Conservation (phyloP, 257 asterid species). For the Rauvolfia tetraphylla region DNA sequence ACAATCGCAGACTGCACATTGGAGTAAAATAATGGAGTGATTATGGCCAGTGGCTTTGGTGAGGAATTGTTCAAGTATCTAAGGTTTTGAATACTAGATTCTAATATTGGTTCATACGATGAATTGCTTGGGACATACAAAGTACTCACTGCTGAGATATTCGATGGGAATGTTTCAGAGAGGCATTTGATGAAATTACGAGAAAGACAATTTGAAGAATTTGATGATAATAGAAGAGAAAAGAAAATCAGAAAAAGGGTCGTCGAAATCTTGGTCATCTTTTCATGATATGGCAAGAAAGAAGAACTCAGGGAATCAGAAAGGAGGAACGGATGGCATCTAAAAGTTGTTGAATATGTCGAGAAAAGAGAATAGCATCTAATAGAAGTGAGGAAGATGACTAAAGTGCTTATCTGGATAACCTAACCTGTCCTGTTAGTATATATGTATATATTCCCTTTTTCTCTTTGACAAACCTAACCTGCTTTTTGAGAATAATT, state of each 20-base stretch:
- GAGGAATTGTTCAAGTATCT: not conserved
- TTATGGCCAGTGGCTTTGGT: not conserved
- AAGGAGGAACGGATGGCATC: too few relatives aligned
- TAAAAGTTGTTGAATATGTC: too few relatives aligned
- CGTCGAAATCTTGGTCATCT: too few relatives aligned
- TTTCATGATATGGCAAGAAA: too few relatives aligned
- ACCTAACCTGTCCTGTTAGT: too few relatives aligned
- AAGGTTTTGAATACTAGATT: not conserved
- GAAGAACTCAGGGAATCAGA: too few relatives aligned
- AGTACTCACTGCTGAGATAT: not conserved
- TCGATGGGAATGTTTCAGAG: not conserved
- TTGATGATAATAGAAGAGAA: not conserved
- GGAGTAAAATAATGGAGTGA: constrained; percentile 2
- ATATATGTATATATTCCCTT: too few relatives aligned
- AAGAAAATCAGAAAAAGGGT: not conserved
- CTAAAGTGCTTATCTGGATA: too few relatives aligned
- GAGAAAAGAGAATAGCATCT: too few relatives aligned
- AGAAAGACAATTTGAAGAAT: not conserved
- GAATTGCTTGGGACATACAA: not conserved
- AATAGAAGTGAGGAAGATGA: too few relatives aligned
- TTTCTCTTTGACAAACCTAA: too few relatives aligned
- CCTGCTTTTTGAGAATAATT: too few relatives aligned
- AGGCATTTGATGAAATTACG: not conserved
- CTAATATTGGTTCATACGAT: not conserved
- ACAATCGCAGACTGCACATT: not conserved